Evolutionary conservation across 768 basidiomycete species (phyloP).

Genomic region (Calocera viscosa): DNA sequence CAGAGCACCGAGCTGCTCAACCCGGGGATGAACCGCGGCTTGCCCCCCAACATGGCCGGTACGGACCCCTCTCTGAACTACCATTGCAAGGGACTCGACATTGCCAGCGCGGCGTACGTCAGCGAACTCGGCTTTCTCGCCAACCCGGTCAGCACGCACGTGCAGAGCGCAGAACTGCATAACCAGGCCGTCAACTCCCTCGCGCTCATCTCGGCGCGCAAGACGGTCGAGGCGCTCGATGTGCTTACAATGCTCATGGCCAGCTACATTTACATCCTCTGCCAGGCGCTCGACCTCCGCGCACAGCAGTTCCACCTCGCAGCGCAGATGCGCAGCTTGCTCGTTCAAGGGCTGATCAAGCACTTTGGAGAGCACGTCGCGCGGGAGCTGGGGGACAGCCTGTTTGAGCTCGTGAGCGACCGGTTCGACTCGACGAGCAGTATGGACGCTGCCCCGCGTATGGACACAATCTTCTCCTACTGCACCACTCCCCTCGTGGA

Average conservation of each 20-base stretch:
- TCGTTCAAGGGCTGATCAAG: constrained; percentile 42
- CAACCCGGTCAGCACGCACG: constrained; percentile 70
- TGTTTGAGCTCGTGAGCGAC: constrained; percentile 21
- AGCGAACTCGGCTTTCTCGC: constrained; percentile 72
- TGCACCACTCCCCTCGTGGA: constrained; percentile 53
- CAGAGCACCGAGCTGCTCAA: constrained; percentile 64
- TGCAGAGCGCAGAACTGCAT: constrained; percentile 83
- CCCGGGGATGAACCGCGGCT: constrained; percentile 69
- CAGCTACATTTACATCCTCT: constrained; percentile 62
- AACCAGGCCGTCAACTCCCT: constrained; percentile 86
- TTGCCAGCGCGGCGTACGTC: constrained; percentile 68
- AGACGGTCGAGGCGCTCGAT: constrained; percentile 64
- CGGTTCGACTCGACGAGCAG: constrained; percentile 44
- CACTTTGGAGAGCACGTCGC: constrained; percentile 39
- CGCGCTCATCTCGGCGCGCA: constrained; percentile 70
- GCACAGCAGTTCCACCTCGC: constrained; percentile 39
- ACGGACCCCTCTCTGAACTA: constrained; percentile 73
- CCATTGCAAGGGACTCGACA: constrained; percentile 74
- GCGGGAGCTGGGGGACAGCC: constrained; percentile 36
- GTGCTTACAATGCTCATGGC: constrained; percentile 62
- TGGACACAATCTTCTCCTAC: constrained; percentile 57
- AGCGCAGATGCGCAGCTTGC: constrained; percentile 21
- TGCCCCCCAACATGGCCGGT: constrained; percentile 67
- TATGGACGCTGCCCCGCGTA: constrained; percentile 58
- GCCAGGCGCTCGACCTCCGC: constrained; percentile 77